Base-by-base conservation (phyloP, 768 basidiomycete species). In the Clavulina sp. region DNA sequence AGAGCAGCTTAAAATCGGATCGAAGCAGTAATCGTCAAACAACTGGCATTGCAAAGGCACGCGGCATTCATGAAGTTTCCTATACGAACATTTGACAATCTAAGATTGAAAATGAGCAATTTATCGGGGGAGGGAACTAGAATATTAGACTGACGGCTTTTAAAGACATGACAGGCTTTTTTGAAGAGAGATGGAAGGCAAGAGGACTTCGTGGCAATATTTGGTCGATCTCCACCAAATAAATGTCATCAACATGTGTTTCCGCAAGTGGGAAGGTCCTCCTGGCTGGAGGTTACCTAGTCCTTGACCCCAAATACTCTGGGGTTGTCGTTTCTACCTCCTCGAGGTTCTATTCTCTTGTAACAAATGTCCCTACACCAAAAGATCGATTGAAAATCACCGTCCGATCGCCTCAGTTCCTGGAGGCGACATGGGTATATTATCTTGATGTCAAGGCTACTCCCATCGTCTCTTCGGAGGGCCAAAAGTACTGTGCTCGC, bases 221-320 rank as follows among this genome's bases (percentile, higher is more conserved):
- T 38, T 38, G 34, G 9, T 38, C 9, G 34, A 19, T 24, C 13
- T 13, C 13, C 13, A 46, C 26, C 9, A 13, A 26, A 9, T 9
- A 46, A 46, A 26, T 16, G 9, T 46, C 26, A 9, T 46, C 9
- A 24, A 13, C 13, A 46, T 46, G 43, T 49, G 76, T 95, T 55
- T 96, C 92, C 31, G 77, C 91, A 1, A 86, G 93, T 6, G 93
- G 93, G 56, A 99, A 99, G 66, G 92, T 95, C 48, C 75, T 99
- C 51, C 65, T 95, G 51, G 88, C 92, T 6, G 95, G 95, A 2
- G 95, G 95, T 1, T 99, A 97, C 68, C 84, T 99, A 57, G 88
- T 99, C 28, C 81, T 97, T 55, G 91, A 97, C 65, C 80, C 77
- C 19, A 67, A 72, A 4, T 88, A 85, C 62, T 77, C 82, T 29